Conservation (phyloP, 1,284 basidiomycete genomes). For the Dichomitus squalens region DNA sequence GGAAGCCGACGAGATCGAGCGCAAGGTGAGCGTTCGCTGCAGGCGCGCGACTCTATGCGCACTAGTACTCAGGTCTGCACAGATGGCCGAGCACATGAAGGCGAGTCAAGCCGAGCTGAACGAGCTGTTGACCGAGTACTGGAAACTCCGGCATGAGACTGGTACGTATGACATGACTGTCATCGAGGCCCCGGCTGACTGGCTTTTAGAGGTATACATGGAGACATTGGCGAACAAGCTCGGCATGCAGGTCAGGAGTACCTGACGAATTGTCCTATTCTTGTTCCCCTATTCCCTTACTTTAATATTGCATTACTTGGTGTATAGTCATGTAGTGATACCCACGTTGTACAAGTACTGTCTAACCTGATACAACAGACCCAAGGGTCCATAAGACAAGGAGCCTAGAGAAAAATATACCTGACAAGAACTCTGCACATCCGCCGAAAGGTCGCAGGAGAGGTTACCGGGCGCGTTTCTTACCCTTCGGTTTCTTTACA, state of each 20-base stretch:
- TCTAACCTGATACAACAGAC: neutral
- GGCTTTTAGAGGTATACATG: constrained; percentile 71
- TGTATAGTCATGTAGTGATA: constrained; percentile 4
- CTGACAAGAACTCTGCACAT: neutral
- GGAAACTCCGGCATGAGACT: constrained; percentile 76
- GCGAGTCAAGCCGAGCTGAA: constrained; percentile 75
- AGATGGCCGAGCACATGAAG: constrained; percentile 78
- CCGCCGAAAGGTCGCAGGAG: too few relatives aligned
- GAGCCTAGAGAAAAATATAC: neutral
- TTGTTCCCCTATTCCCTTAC: neutral
- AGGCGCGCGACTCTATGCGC: too few relatives aligned
- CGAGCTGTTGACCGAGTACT: constrained; percentile 79
- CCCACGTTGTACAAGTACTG: constrained; percentile 12
- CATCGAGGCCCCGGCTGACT: neutral
- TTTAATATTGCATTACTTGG: constrained; percentile 4
- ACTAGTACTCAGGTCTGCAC: neutral
- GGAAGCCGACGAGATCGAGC: constrained; percentile 65
- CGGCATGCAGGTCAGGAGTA: constrained; percentile 39
- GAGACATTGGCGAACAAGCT: constrained; percentile 73
- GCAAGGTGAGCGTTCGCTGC: constrained; percentile 47
- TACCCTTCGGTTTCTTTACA: constrained; percentile 11
- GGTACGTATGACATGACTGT: constrained; percentile 45
- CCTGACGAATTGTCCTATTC: constrained; percentile 7
- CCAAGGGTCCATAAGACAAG: neutral
- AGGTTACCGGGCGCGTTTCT: constrained; percentile 1